These are phyloP conservation scores for Fusarium temperatum DNA, from an alignment of 2,329 filamentous ascomycete genomes.

Conservation along the genomic window DNA sequence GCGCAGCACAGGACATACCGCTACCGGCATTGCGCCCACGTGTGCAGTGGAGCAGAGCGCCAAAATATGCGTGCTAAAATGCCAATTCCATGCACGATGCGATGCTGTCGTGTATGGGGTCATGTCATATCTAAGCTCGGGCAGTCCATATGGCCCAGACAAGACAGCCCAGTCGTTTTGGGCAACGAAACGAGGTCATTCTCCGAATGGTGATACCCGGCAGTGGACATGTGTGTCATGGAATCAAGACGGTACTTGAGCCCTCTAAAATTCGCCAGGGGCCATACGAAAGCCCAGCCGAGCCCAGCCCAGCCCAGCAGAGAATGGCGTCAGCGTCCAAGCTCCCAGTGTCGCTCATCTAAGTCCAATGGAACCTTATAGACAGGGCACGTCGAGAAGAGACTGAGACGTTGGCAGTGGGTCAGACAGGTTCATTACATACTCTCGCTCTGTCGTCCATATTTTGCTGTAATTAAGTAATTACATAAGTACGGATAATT, in stretches of 20 bases:
- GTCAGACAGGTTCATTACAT: constrained; percentile 31
- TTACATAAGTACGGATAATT: too few relatives aligned
- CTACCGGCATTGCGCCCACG: constrained; percentile 41
- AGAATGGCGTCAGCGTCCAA: constrained; percentile 41
- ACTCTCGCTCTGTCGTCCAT: background rate
- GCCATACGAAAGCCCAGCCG: constrained; percentile 25
- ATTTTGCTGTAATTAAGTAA: background rate
- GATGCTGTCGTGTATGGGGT: constrained; percentile 16
- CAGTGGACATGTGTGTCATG: constrained; percentile 13
- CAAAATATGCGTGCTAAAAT: constrained; percentile 10
- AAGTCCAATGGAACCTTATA: constrained; percentile 7
- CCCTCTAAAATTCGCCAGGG: constrained; percentile 10
- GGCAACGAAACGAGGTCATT: constrained; percentile 1
- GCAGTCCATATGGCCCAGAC: constrained; percentile 1
- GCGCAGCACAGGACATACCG: constrained; percentile 15
- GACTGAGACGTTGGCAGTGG: constrained; percentile 30
- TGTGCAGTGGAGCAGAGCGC: constrained; percentile 36
- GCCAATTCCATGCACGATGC: constrained; percentile 2
- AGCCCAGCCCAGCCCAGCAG: background rate
- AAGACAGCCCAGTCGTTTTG: background rate
- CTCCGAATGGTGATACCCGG: constrained; percentile 6
- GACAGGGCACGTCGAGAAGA: constrained; percentile 28
- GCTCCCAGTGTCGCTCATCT: constrained; percentile 9
- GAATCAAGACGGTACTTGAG: constrained; percentile 29
- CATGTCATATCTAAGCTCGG: background rate